Base-by-base conservation (phyloP, 1,284 basidiomycete species). In the Athelia sp. region DNA sequence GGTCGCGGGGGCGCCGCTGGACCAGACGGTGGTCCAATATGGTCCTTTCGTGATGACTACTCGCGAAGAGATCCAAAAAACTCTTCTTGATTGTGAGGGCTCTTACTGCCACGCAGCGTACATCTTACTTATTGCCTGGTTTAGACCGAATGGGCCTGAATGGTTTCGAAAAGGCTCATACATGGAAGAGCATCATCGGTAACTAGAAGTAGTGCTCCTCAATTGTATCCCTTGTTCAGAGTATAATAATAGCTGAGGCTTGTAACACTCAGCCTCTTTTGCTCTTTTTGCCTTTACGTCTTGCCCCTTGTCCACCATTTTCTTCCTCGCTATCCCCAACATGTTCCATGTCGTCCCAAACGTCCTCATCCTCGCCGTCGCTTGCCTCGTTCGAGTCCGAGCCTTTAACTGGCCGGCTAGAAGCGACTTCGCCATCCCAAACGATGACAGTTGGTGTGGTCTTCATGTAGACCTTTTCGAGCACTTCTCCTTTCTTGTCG, bases 111-210 rank as follows among this genome's bases (percentile, higher is more conserved):
- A 43, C 36, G 35, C 35, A 38, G 34, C 32, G 17, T 36, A n/a
- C 9, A 34, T 34, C 8, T 23, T 11, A 19, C 32, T 54, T 23
- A 55, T 17, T 21, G 14, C 10, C 43, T 38, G 29, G 29, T 48
- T 47, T 40, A 88, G 86, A 90, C 63, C 87, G 86, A 69, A 67
- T 70, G 42, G 86, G 82, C 17, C 69, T 62, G 54, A 97, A 98
- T 62, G 95, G 95, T 0, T 98, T 98, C 63, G 95, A 98, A 69
- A 85, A 86, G 46, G 93, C 92, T 0, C 83, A 86, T 50, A 82
- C 76, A 3, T 98, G 94, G 95, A 80, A 85, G 69, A 92, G 88
- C 59, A 75, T 85, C 63, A 95, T 96, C 60, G 93, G 78, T 4
- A 60, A 69, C 40, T 57, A 50, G 55, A n/a, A 21, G 36, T 17